Evolutionary conservation across 2,329 filamentous ascomycete species (phyloP).

Genomic region (Aureobasidium sp.): DNA sequence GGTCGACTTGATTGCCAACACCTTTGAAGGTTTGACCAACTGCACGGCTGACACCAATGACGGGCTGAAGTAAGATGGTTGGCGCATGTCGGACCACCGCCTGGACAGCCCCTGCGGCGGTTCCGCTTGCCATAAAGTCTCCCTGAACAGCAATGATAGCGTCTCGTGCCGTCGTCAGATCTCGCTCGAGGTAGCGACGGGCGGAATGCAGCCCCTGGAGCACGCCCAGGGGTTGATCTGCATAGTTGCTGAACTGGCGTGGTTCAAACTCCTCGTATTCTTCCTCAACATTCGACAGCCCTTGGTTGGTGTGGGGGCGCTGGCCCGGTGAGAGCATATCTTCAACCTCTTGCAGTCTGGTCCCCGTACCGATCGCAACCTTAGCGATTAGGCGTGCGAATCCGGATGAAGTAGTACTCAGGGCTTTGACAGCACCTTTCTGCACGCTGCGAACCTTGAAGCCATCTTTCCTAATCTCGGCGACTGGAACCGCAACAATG

Average conservation of each 20-base stretch:
- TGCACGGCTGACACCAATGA: slow-evolving; percentile 82
- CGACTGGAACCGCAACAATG: slow-evolving; percentile 80
- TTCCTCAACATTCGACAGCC: slow-evolving; percentile 44
- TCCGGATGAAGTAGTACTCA: slow-evolving; percentile 86
- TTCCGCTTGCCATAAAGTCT: slow-evolving; percentile 80
- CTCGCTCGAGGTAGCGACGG: slow-evolving; percentile 73
- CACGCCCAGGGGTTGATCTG: slow-evolving; percentile 85
- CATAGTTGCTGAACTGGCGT: slow-evolving; percentile 82
- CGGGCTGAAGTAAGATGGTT: slow-evolving; percentile 86
- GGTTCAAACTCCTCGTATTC: slow-evolving; percentile 60
- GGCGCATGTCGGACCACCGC: slow-evolving; percentile 76
- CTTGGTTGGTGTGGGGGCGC: slow-evolving; percentile 33
- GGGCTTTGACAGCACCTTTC: slow-evolving; percentile 84
- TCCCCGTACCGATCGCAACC: slow-evolving; percentile 88
- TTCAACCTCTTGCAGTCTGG: slow-evolving; percentile 83
- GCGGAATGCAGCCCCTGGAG: slow-evolving; percentile 78
- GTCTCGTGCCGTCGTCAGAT: slow-evolving; percentile 78
- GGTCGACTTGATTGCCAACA: slow-evolving; percentile 85
- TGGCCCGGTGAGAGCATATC: slow-evolving; percentile 53
- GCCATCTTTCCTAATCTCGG: slow-evolving; percentile 90
- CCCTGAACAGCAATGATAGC: slow-evolving; percentile 92
- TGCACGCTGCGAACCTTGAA: slow-evolving; percentile 84
- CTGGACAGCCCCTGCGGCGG: slow-evolving; percentile 69
- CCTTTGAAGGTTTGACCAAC: slow-evolving; percentile 85
- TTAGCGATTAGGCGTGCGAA: slow-evolving; percentile 93